Evolutionary conservation across 371 early-diverging fungal species (phyloP), one percentile per base, ranked within the genome.

Genomic region (Circinella umbellata): DNA sequence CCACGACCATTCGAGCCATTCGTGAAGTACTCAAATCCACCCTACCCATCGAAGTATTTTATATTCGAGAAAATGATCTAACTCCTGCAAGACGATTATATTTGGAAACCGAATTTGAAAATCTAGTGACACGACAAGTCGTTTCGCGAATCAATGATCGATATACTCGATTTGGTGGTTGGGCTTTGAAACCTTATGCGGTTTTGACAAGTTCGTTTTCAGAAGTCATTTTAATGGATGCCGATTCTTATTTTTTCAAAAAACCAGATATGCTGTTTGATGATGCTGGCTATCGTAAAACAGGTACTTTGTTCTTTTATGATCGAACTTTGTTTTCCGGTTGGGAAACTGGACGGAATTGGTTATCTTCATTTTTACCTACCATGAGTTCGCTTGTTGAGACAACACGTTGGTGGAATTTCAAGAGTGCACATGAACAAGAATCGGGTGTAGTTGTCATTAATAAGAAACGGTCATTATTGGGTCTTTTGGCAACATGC

Each of bases 1-100:
- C 80, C 18, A 81, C 85, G 15, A 74, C 90, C 4, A 82, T 92
- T 35, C 73, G 77, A 27, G 78, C 85, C 2, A 71, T 94, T 34
- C 86, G 93, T 0, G 64, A 76, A 10, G 73, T 90, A 3, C 79
- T 88, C 27, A 76, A 85, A 66, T 86, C 85, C 6, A 76, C 79
- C 17, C 75, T 94, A 3, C 94, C 93, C 0, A 90, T 94, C 59
- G 91, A 94, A 69, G 80, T 93, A 4, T 90, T 89, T 66, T 86
- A 91, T 64, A 86, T 85, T 42, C 86, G 89, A 9, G 77, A 85
- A 0, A 59, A 69, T 2, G 94, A 94, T 63, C 75, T 92, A 13
- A 74, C 80, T 1, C 59, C 67, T 0, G 76, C 73, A 3, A 73
- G 82, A 1, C 79, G 80, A 17, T 61, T 64, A 2, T 83, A 80